These are phyloP conservation scores for Thymus mandschuricus DNA, from an alignment of 257 asterid species.

Conservation along the genomic window DNA sequence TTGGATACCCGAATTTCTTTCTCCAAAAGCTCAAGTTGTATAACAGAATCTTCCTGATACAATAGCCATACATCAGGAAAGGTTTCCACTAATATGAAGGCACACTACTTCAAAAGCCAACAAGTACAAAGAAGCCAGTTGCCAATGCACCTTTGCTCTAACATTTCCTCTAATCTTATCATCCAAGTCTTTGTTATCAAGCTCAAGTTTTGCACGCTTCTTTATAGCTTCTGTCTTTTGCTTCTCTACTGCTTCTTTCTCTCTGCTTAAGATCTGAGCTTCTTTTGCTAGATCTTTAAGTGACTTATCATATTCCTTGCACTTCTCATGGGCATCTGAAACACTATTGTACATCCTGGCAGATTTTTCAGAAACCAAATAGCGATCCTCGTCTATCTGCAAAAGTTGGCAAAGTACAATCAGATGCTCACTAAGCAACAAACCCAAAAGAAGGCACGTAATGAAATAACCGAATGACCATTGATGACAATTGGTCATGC, in stretches of 20 bases:
- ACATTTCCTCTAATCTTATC: constrained; percentile 74
- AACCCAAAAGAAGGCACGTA: constrained; percentile 16
- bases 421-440: constrained; percentile 24
- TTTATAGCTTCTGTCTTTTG: constrained; percentile 81
- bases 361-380: constrained; percentile 69
- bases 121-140: constrained; percentile 25
- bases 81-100: constrained; percentile 21
- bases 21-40: constrained; percentile 80
- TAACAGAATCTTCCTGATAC: constrained; percentile 79
- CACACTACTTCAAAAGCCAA: constrained; percentile 19
- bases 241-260: constrained; percentile 87
- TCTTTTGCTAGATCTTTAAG: constrained; percentile 82
- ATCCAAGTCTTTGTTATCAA: constrained; percentile 82
- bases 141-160: constrained; percentile 73
- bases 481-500: not conserved
- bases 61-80: constrained; percentile 34
- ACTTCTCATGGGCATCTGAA: constrained; percentile 78
- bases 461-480: not conserved
- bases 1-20: constrained; percentile 73
- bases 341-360: constrained; percentile 68
- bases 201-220: constrained; percentile 91
- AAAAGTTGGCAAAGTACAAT: constrained; percentile 25
- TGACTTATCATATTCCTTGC: constrained; percentile 77
- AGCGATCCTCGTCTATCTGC: constrained; percentile 88
- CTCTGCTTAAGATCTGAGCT: constrained; percentile 75